Evolutionary conservation across 805 yeast genomes (phyloP).

Genomic region (Candida odintsovae): DNA sequence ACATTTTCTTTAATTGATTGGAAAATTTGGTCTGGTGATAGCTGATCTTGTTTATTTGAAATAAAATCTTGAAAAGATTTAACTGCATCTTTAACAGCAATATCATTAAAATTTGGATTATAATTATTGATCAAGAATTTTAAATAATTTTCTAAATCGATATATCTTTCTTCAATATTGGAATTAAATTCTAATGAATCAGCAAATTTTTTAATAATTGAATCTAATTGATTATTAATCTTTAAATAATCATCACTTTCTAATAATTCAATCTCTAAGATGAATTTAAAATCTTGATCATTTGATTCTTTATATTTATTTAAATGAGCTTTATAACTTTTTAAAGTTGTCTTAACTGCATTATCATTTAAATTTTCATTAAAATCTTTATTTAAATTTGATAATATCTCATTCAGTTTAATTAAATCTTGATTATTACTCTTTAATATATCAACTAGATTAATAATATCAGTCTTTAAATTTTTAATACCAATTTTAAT

Average conservation of each 20-base stretch:
- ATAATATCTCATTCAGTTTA: conserved; percentile 33
- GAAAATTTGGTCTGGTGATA: background rate
- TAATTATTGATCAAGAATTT: conserved; percentile 44
- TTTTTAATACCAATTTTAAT: conserved; percentile 4
- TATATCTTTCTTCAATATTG: conserved; percentile 16
- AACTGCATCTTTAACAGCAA: conserved; percentile 61
- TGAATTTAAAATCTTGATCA: background rate
- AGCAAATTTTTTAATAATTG: conserved; percentile 4
- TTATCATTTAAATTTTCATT: conserved; percentile 83
- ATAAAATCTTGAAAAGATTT: conserved; percentile 43
- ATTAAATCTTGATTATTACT: conserved; percentile 19
- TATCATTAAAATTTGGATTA: conserved; percentile 74
- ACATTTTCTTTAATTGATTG: conserved; percentile 2
- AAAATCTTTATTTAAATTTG: conserved; percentile 48
- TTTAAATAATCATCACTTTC: background rate
- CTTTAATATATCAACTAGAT: conserved; percentile 18
- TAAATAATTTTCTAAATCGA: conserved; percentile 38
- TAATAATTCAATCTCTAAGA: background rate
- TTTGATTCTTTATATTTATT: conserved; percentile 6
- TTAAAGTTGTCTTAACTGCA: conserved; percentile 73
- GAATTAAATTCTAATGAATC: conserved; percentile 10
- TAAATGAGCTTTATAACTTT: conserved; percentile 27
- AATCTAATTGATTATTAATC: background rate
- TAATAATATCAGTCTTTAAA: conserved; percentile 11
- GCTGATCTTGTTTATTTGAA: conserved; percentile 1